Percentiles rank a stretch among this genome's conserved stretches.
Conservation (phyloP, 179 eudicot genomes). For the Nepenthes alata region DNA sequence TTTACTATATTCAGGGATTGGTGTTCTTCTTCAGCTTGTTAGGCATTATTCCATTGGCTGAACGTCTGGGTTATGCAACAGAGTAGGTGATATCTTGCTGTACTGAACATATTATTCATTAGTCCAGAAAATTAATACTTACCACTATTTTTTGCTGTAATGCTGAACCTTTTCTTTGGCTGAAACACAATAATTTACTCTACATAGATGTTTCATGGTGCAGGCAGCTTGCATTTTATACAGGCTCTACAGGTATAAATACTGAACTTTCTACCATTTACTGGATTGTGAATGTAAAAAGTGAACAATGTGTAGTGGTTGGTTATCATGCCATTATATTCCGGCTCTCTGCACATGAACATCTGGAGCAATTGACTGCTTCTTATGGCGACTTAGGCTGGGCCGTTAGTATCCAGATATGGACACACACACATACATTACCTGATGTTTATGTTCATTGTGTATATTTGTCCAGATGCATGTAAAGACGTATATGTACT, state of each 20-base stretch:
- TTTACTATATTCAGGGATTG: slow-evolving; percentile 52
- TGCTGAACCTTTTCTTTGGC: too few relatives aligned
- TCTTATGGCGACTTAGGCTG: too few relatives aligned
- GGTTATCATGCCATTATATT: too few relatives aligned
- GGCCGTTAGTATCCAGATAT: too few relatives aligned
- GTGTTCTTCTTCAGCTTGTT: slow-evolving; percentile 77
- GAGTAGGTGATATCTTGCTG: slow-evolving; percentile 46
- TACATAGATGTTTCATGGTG: slow-evolving; percentile 10
- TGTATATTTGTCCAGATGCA: too few relatives aligned
- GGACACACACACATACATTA: too few relatives aligned
- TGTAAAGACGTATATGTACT: too few relatives aligned
- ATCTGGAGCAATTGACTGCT: too few relatives aligned
- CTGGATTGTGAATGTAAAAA: not conserved
- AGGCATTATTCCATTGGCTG: slow-evolving; percentile 86
- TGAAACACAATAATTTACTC: not conserved
- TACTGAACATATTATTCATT: not conserved
- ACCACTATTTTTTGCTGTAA: not conserved
- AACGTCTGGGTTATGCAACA: slow-evolving; percentile 89
- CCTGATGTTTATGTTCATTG: too few relatives aligned
- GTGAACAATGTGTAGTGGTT: not conserved
- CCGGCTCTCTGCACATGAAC: too few relatives aligned
- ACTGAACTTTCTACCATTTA: not conserved
- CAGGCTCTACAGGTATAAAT: slow-evolving; percentile 76
- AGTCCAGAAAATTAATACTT: not conserved
- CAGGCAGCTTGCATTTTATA: slow-evolving; percentile 87